Evolutionary conservation across 2,329 filamentous ascomycete species (phyloP).

Genomic region (Fusarium lyarnte): DNA sequence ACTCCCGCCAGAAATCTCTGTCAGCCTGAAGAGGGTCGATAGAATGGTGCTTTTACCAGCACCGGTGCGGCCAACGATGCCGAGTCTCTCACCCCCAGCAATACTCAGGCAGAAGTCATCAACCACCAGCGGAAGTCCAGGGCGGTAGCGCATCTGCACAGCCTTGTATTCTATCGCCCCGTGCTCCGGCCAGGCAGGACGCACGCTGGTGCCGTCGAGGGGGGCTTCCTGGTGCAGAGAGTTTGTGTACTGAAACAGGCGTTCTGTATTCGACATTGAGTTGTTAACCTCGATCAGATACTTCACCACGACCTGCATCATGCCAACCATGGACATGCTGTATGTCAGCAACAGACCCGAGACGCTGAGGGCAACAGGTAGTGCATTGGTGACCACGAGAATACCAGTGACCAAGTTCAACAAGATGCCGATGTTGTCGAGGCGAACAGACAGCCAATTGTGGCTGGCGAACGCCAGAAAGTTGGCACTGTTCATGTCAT

Average conservation of each 20-base stretch:
- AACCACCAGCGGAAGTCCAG: too few relatives aligned
- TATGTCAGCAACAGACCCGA: background rate
- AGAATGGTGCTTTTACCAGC: too few relatives aligned
- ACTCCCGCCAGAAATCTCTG: too few relatives aligned
- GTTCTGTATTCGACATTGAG: background rate
- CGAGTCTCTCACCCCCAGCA: too few relatives aligned
- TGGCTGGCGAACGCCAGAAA: background rate
- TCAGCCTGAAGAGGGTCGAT: too few relatives aligned
- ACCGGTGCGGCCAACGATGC: too few relatives aligned
- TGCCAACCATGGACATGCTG: background rate
- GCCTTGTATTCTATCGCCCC: background rate
- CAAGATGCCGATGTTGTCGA: background rate
- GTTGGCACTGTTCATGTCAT: background rate
- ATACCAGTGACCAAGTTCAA: background rate
- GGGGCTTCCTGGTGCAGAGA: background rate
- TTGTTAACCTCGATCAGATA: constrained; percentile 1
- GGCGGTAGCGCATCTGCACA: background rate
- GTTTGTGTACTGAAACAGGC: background rate
- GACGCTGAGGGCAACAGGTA: background rate
- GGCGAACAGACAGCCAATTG: background rate
- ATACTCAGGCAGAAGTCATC: too few relatives aligned
- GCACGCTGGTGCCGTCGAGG: background rate
- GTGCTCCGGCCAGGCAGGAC: background rate
- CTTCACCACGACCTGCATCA: background rate
- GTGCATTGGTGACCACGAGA: background rate